These are phyloP conservation scores for Diaporthe sp. DNA, from an alignment of 2,329 filamentous ascomycete species.

Conservation along the genomic window DNA sequence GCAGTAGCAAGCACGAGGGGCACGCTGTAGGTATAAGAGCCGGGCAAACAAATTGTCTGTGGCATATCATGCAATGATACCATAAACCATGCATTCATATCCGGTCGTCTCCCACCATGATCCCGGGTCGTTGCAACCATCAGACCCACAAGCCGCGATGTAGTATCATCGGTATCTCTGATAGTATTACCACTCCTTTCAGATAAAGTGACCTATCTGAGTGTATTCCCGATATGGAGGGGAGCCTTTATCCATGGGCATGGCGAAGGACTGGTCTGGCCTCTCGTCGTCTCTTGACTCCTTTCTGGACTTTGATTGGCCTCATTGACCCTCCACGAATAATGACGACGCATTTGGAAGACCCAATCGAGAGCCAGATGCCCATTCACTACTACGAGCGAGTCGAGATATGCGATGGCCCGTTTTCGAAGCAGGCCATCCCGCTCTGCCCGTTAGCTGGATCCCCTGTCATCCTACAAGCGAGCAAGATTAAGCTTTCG, in stretches of 20 bases:
- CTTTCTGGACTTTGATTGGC: neutral
- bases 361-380: neutral
- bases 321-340: neutral
- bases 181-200: neutral
- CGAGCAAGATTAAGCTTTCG: neutral
- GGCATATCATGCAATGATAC: constrained; percentile 2
- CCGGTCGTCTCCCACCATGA: neutral
- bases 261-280: neutral
- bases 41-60: neutral
- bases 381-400: neutral
- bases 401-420: neutral
- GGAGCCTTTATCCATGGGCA: neutral
- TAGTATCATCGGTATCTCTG: neutral
- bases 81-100: neutral
- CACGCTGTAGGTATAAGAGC: neutral
- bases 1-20: neutral
- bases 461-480: neutral
- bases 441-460: neutral
- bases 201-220: neutral
- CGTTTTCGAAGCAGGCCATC: neutral
- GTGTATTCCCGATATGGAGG: neutral
- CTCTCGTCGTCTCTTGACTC: neutral
- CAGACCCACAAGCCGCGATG: neutral
- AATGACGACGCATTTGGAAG: neutral
- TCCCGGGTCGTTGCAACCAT: neutral